Conservation (phyloP, 108 stramenopile genomes). For the Schizochytrium sp. region DNA sequence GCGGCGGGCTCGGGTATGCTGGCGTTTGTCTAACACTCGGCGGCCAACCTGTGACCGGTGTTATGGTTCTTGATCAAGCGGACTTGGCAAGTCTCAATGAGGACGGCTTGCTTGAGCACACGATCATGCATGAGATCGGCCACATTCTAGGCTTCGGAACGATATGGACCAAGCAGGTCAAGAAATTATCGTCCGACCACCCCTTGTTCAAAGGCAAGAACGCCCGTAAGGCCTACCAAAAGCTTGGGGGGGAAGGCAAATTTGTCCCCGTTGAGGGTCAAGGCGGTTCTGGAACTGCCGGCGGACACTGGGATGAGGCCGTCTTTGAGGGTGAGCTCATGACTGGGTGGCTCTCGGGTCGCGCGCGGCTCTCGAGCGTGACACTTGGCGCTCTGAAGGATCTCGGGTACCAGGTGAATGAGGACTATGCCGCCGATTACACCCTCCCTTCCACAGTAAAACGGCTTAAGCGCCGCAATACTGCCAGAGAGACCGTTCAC, state of each 20-base stretch:
- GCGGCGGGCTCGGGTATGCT: background rate
- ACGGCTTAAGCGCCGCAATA: background rate
- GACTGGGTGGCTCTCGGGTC: background rate
- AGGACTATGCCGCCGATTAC: background rate
- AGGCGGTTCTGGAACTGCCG: background rate
- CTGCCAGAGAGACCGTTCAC: no score
- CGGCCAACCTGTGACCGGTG: background rate
- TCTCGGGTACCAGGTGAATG: background rate
- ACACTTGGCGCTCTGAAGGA: background rate
- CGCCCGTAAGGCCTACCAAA: background rate
- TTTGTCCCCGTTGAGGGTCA: background rate
- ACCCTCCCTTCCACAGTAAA: background rate
- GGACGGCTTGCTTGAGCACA: background rate
- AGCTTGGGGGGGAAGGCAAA: background rate
- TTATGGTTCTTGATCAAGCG: background rate
- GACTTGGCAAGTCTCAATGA: background rate
- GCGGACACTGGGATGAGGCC: background rate
- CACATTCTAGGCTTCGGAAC: background rate
- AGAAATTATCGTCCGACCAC: background rate
- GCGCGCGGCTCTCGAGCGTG: background rate
- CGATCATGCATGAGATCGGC: background rate
- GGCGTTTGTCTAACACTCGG: background rate
- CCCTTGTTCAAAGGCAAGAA: background rate
- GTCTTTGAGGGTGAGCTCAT: constrained; percentile 5
- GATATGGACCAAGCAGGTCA: background rate